Evolutionary conservation across 805 yeast genomes (phyloP).

Genomic region (Saccharomyces paradoxus): DNA sequence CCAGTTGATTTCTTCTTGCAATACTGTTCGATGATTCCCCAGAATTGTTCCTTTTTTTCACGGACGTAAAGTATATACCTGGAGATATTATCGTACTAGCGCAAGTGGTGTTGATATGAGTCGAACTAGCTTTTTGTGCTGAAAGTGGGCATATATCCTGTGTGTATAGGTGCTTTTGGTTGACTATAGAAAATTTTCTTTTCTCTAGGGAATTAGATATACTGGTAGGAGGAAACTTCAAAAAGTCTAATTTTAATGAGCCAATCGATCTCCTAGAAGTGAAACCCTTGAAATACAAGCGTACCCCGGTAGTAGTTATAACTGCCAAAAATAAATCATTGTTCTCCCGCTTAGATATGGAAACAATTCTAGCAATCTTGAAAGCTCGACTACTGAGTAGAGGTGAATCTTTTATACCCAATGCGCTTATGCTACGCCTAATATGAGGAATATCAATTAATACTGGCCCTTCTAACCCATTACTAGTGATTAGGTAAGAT

Average conservation of each 20-base stretch:
- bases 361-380: conserved; percentile 42
- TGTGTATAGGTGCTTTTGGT: conserved; percentile 16
- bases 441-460: conserved; percentile 28
- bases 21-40: background rate
- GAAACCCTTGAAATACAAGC: conserved; percentile 45
- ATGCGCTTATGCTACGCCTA: conserved; percentile 30
- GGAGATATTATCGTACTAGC: conserved; percentile 61
- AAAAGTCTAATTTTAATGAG: conserved; percentile 35
- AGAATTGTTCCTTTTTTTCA: conserved; percentile 18
- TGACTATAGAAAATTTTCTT: background rate
- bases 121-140: conserved; percentile 44
- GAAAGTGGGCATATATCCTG: conserved; percentile 26
- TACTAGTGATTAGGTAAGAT: conserved; percentile 48
- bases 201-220: background rate
- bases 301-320: conserved; percentile 68
- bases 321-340: conserved; percentile 62
- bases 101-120: conserved; percentile 45
- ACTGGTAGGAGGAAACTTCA: conserved; percentile 51
- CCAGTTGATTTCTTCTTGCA: conserved; percentile 18
- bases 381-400: conserved; percentile 44
- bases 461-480: conserved; percentile 34
- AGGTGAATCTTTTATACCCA: conserved; percentile 39
- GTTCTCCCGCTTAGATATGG: conserved; percentile 46
- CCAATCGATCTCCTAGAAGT: conserved; percentile 23
- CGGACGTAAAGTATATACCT: conserved; percentile 67